Evolutionary conservation across 805 yeast species (phyloP).

Genomic region (Wickerhamiella siamensis): DNA sequence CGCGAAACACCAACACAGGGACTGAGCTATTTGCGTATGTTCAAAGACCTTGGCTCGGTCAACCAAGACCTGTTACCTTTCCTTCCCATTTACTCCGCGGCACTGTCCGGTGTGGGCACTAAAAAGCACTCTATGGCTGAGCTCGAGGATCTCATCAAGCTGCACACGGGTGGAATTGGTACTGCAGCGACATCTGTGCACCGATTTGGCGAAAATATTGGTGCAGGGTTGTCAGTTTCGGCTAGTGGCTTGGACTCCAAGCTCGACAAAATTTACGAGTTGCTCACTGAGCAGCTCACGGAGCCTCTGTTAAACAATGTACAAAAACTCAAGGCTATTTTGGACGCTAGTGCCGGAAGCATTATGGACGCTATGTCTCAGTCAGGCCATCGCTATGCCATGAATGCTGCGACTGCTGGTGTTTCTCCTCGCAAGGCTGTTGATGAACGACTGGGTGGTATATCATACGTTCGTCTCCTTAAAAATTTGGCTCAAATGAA

Average conservation of each 20-base stretch:
- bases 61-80: conserved; percentile 53
- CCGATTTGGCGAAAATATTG: conserved; percentile 10
- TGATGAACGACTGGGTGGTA: conserved; percentile 54
- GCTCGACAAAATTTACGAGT: conserved; percentile 40
- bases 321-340: conserved; percentile 56
- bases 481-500: conserved; percentile 38
- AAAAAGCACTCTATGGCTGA: conserved; percentile 51
- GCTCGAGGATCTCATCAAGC: conserved; percentile 71
- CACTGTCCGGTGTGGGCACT: conserved; percentile 84
- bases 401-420: conserved; percentile 47
- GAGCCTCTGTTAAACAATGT: conserved; percentile 53
- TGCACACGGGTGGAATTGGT: conserved; percentile 71
- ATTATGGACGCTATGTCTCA: conserved; percentile 71
- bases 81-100: conserved; percentile 62
- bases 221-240: conserved; percentile 10
- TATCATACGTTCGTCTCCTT: conserved; percentile 61
- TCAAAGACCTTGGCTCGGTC: conserved; percentile 42
- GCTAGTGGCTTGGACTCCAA: conserved; percentile 39
- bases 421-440: conserved; percentile 47
- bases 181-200: conserved; percentile 28
- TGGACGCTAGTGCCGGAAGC: conserved; percentile 62
- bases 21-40: conserved; percentile 48
- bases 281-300: conserved; percentile 54
- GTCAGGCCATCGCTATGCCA: conserved; percentile 76
- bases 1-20: conserved; percentile 36